phyloP scores from a whole-genome alignment of 177 flowering plant genomes.

The Vitis hybrid region DNA sequence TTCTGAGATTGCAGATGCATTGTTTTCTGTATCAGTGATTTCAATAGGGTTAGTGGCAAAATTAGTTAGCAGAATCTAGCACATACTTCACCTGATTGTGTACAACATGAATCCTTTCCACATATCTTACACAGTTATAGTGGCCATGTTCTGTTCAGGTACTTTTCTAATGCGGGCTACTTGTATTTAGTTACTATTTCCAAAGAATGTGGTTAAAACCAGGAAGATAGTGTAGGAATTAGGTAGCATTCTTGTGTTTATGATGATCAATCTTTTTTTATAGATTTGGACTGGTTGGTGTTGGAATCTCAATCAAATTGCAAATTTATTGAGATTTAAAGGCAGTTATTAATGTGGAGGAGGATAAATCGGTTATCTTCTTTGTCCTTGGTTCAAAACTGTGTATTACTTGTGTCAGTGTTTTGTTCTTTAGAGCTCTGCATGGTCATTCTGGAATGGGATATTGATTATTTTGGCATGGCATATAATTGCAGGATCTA shows the following conservation, averaged over 20 bases:
- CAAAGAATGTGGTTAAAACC: not conserved
- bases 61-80: not conserved
- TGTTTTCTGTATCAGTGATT: not conserved
- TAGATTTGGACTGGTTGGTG: conserved; percentile 5
- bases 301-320: conserved; percentile 11
- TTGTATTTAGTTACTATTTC: not conserved
- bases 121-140: not conserved
- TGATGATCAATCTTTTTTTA: conserved; percentile 5
- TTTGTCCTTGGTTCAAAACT: conserved; percentile 11
- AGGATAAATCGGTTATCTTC: conserved; percentile 15
- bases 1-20: not conserved
- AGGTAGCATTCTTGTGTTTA: not conserved
- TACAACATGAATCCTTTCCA: not conserved
- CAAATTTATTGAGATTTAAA: conserved; percentile 15
- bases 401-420: conserved; percentile 18
- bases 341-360: conserved; percentile 8
- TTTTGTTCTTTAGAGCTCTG: conserved; percentile 25
- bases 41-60: not conserved
- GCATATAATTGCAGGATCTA: conserved; percentile 86
- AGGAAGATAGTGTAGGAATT: not conserved
- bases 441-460: conserved; percentile 30
- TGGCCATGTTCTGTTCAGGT: conserved; percentile 2
- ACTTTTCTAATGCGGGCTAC: conserved; percentile 1
- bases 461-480: conserved; percentile 82
- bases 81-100: not conserved